Evolutionary conservation across 1,139 yeast genomes (phyloP), one percentile per base, ranked within the genome.

Genomic region (Candida smagusa): DNA sequence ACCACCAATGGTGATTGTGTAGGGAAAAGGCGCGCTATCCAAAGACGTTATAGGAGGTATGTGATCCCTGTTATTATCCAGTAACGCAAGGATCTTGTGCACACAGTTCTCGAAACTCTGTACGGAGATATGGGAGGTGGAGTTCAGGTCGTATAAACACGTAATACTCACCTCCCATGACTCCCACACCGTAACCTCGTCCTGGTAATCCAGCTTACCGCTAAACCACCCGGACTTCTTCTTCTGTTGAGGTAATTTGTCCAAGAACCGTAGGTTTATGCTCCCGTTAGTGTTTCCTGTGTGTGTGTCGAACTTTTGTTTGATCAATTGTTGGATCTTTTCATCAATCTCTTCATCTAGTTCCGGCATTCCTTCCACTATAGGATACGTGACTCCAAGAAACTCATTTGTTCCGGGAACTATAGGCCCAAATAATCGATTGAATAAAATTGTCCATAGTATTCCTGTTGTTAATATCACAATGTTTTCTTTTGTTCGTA

Each of bases 1-100:
- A 30, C 38, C 42, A 34, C 51, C 54, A 24, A 68, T 53, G 11
- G 54, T 51, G 13, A 71, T 67, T 5, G 48, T 49, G 52, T 79
- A 84, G 0, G 87, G 87, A 49, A 84, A 85, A 3, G 92, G 90
- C 12, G 79, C 63, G 24, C 75, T 65, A 9, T 81, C 88, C 9
- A 81, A 64, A 2, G 85, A 74, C 5, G 84, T 78, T 13, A 85
- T 82, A 1, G 87, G 85, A 2, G 95, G 95, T 3, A 85, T 79
- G 47, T 83, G 89, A 36, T 69, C 76, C 49, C 77, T 81, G 49
- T 81, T 70, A 4, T 56, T 50, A 49, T 83, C 85, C 11, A 71
- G 78, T 19, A 65, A 58, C 19, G 70, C 72, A 31, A 79, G 62
- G 12, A 85, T 74, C 39, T 67, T 61, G 38, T 65, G 48, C 36